Evolutionary conservation across 1,284 basidiomycete genomes (phyloP).

Genomic region (Quambalaria eucalypti): DNA sequence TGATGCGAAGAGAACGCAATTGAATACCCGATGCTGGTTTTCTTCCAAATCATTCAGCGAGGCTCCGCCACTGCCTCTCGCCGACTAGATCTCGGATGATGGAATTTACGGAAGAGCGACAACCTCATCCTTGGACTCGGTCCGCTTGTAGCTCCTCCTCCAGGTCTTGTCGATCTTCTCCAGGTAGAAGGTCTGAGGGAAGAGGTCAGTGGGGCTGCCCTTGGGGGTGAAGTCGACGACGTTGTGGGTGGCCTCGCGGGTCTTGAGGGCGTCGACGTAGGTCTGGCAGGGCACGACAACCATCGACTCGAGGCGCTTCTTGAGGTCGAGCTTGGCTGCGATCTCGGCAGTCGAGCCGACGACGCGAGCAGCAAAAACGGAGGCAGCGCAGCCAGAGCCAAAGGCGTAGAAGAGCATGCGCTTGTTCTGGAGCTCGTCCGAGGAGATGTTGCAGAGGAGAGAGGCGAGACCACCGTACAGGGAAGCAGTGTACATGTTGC

Average conservation of each 20-base stretch:
- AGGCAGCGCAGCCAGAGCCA: constrained; percentile 81
- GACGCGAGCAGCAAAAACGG: constrained; percentile 77
- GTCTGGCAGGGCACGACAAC: constrained; percentile 83
- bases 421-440: constrained; percentile 41
- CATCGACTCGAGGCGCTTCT: constrained; percentile 70
- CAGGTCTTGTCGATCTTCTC: constrained; percentile 83
- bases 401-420: constrained; percentile 80
- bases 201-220: constrained; percentile 81
- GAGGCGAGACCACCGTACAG: constrained; percentile 84
- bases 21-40: background rate
- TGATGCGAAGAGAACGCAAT: background rate
- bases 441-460: constrained; percentile 31
- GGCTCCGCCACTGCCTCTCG: background rate
- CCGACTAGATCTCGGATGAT: background rate
- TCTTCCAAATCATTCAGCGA: background rate
- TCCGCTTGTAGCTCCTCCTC: constrained; percentile 67
- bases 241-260: constrained; percentile 83
- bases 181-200: constrained; percentile 89
- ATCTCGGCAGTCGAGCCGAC: constrained; percentile 77
- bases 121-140: background rate
- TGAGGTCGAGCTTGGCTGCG: constrained; percentile 66
- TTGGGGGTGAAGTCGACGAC: constrained; percentile 73
- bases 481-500: constrained; percentile 99
- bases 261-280: constrained; percentile 64
- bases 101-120: background rate